A percentile compares a stretch with the other conserved stretches of the same genome.
phyloP scores from a whole-genome alignment of 768 basidiomycete genomes.

The Podaxis carcinomalis region DNA sequence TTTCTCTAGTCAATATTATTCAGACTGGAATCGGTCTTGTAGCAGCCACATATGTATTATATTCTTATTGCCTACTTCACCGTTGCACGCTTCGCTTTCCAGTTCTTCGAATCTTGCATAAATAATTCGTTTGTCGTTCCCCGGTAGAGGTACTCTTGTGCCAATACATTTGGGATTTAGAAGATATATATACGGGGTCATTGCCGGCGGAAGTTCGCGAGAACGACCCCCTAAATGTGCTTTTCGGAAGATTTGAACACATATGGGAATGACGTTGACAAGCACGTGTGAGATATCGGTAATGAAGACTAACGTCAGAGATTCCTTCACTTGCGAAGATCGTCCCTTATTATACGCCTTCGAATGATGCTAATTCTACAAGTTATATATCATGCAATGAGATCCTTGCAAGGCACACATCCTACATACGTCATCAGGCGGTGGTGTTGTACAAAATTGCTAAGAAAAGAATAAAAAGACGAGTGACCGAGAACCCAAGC shows the following conservation, averaged over 20 bases:
- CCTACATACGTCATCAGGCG: neutral
- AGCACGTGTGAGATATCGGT: neutral
- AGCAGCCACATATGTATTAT: constrained; percentile 3
- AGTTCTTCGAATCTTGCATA: neutral
- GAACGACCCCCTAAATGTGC: neutral
- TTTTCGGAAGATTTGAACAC: neutral
- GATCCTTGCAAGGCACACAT: neutral
- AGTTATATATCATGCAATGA: too few relatives aligned
- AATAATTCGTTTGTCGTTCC: neutral
- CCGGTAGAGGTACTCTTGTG: neutral
- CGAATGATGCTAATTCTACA: too few relatives aligned
- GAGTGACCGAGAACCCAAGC: neutral
- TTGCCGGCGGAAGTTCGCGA: neutral
- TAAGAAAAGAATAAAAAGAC: neutral
- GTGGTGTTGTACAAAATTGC: neutral
- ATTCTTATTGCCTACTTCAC: neutral
- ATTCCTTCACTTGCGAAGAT: too few relatives aligned
- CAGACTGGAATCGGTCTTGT: neutral
- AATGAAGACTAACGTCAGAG: neutral
- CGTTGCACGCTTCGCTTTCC: neutral
- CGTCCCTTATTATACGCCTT: too few relatives aligned
- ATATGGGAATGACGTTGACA: neutral
- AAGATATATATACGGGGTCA: neutral
- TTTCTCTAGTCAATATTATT: neutral
- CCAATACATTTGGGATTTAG: neutral